These are phyloP conservation scores for Quercus berberidifolia DNA, from an alignment of 306 rosid species.

Conservation along the genomic window DNA sequence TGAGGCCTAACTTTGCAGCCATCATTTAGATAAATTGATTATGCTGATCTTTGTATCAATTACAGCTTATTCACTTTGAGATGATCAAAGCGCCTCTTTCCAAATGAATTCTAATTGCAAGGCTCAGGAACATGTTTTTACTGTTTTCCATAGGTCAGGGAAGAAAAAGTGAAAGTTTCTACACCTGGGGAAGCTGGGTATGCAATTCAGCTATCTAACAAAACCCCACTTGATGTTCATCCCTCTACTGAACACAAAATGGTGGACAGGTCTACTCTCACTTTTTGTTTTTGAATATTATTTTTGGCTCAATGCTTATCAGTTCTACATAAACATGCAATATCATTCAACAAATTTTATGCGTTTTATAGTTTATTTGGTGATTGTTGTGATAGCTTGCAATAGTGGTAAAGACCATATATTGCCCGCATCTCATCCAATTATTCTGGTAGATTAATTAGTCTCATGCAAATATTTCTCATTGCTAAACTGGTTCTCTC, in stretches of 20 bases:
- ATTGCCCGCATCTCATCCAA: conserved; percentile 10
- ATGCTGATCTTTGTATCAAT: neutral
- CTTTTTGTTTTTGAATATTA: neutral
- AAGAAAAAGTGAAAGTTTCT: conserved; percentile 70
- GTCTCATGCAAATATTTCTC: neutral
- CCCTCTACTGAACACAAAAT: conserved; percentile 76
- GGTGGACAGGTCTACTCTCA: conserved; percentile 35
- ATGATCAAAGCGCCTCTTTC: no score
- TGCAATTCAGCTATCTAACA: conserved; percentile 86
- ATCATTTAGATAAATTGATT: neutral
- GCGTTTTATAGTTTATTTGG: neutral
- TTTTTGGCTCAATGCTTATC: neutral
- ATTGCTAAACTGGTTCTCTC: conserved; percentile 10
- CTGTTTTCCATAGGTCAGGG: conserved; percentile 54
- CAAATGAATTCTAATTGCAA: neutral
- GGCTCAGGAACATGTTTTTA: conserved; percentile 1
- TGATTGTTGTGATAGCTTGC: neutral
- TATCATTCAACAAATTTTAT: neutral
- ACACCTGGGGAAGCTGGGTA: conserved; percentile 88
- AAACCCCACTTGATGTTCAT: conserved; percentile 84
- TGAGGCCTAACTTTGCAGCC: neutral
- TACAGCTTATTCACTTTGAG: neutral
- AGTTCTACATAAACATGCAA: neutral
- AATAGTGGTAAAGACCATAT: neutral
- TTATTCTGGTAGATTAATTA: neutral